phyloP scores from a whole-genome alignment of 306 rosid genomes.

The Medicago arabica region DNA sequence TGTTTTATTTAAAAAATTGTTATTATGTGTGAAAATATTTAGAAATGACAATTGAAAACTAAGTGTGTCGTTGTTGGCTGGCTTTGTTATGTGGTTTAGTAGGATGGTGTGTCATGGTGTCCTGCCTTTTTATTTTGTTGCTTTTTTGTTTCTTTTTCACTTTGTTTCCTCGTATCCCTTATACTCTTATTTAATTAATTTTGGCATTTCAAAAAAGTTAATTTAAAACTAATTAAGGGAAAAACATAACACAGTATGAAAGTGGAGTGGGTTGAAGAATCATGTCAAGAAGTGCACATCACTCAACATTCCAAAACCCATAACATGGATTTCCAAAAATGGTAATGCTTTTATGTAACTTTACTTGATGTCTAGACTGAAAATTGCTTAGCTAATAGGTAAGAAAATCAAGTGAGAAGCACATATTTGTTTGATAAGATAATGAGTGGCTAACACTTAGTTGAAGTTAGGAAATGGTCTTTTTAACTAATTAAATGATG shows the following conservation, averaged over 20 bases:
- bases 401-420: conserved; percentile 41
- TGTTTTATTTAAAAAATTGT: no score
- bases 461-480: conserved; percentile 56
- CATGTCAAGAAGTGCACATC: conserved; percentile 24
- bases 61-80: no score
- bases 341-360: conserved; percentile 50
- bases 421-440: conserved; percentile 27
- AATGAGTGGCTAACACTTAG: conserved; percentile 45
- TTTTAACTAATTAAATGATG: conserved; percentile 8
- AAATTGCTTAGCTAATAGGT: conserved; percentile 37
- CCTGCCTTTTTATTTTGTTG: no score
- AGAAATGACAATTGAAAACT: no score
- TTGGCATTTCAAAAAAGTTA: no score
- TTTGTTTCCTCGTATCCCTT: no score
- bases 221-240: no score
- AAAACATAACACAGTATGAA: background rate
- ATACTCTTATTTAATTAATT: no score
- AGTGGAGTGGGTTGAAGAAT: conserved; percentile 38
- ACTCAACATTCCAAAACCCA: conserved; percentile 36
- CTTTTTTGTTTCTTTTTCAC: no score
- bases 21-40: no score
- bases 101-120: no score
- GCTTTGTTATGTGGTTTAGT: no score
- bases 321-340: conserved; percentile 47
- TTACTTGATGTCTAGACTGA: conserved; percentile 47